phyloP scores from a whole-genome alignment of 345 rosid genomes.

The Citrus hindsii region DNA sequence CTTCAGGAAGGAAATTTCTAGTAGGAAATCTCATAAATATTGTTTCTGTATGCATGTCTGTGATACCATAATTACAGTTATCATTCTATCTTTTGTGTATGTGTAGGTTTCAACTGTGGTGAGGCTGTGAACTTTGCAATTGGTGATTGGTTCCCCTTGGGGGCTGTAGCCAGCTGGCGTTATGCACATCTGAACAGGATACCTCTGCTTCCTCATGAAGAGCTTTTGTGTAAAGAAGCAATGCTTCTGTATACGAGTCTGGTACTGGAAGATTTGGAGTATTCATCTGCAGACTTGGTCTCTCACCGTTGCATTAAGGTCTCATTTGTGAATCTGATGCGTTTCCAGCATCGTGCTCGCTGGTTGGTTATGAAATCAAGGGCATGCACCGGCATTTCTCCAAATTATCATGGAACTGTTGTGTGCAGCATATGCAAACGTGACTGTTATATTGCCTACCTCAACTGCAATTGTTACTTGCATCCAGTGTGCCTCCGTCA shows the following conservation, averaged over 20 bases:
- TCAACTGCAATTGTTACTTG: slow-evolving; percentile 61
- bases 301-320: slow-evolving; percentile 54
- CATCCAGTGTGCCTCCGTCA: slow-evolving; percentile 87
- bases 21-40: neutral
- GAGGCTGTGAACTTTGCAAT: slow-evolving; percentile 99
- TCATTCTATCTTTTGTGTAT: slow-evolving; percentile 7
- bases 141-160: slow-evolving; percentile 95
- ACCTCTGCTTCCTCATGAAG: slow-evolving; percentile 98
- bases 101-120: slow-evolving; percentile 93
- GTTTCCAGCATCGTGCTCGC: slow-evolving; percentile 74
- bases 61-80: neutral
- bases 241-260: slow-evolving; percentile 55
- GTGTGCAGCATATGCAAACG: slow-evolving; percentile 90
- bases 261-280: slow-evolving; percentile 57
- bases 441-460: slow-evolving; percentile 83
- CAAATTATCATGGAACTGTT: slow-evolving; percentile 57
- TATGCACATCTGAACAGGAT: slow-evolving; percentile 87
- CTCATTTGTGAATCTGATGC: slow-evolving; percentile 79
- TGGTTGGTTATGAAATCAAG: slow-evolving; percentile 75
- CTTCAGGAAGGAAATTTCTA: neutral
- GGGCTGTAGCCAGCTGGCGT: slow-evolving; percentile 90
- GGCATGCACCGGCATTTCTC: slow-evolving; percentile 47
- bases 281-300: slow-evolving; percentile 49
- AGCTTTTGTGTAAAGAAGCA: slow-evolving; percentile 94
- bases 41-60: neutral